These are phyloP conservation scores for Debaryomyces fabryi DNA, from an alignment of 1,139 yeast genomes.

Conservation along the genomic window DNA sequence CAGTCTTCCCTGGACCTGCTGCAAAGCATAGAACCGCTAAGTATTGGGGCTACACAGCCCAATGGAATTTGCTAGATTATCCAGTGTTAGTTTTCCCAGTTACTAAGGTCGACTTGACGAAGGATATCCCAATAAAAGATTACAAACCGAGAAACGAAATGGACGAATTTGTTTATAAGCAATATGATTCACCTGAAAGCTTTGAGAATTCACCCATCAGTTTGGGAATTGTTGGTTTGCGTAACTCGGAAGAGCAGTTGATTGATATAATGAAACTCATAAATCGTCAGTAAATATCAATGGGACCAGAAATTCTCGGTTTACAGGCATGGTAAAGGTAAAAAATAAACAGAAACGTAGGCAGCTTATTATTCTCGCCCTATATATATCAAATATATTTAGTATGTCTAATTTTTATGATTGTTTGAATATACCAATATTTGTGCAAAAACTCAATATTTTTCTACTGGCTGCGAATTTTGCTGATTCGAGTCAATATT, in stretches of 20 bases:
- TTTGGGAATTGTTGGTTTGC: constrained; percentile 52
- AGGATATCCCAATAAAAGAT: not conserved
- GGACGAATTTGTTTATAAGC: constrained; percentile 10
- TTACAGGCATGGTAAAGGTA: too few species aligned
- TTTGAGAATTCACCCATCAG: constrained; percentile 56
- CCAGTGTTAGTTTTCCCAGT: constrained; percentile 27
- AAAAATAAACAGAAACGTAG: too few species aligned
- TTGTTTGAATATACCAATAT: not conserved
- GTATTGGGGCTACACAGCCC: constrained; percentile 26
- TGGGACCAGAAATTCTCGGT: too few species aligned
- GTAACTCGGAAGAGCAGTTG: constrained; percentile 57
- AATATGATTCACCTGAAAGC: constrained; percentile 35
- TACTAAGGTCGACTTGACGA: constrained; percentile 17
- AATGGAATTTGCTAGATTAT: constrained; percentile 28
- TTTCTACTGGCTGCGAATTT: not conserved
- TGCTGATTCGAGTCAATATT: not conserved
- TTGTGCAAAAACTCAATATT: not conserved
- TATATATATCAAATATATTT: not conserved
- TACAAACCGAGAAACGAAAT: constrained; percentile 10
- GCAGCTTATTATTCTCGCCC: not conserved
- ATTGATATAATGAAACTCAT: constrained; percentile 32
- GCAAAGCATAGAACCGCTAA: constrained; percentile 23
- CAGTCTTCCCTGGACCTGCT: constrained; percentile 25
- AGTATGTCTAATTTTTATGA: not conserved
- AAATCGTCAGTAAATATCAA: not conserved